These are phyloP conservation scores for Olyra latifolia DNA, from an alignment of 176 grass and related monocot species.

Conservation along the genomic window DNA sequence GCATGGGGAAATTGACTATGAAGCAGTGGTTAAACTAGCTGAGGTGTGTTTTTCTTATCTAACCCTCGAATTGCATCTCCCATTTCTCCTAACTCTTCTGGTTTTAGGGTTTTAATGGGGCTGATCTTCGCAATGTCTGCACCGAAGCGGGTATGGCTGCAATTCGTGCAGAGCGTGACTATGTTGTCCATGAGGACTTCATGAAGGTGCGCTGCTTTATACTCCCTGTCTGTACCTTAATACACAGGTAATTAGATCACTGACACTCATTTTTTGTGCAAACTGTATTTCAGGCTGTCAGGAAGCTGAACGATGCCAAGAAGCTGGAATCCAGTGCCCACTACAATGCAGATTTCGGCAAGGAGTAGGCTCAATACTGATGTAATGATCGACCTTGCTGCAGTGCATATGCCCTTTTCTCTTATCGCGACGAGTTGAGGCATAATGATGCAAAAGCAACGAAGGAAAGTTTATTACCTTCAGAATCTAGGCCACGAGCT, in stretches of 20 bases:
- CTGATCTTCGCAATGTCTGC: conserved; percentile 97
- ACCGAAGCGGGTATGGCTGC: conserved; percentile 99
- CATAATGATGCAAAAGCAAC: not conserved
- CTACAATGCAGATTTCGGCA: conserved; percentile 91
- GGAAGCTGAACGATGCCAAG: conserved; percentile 93
- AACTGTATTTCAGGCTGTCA: conserved; percentile 63
- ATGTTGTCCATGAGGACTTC: conserved; percentile 97
- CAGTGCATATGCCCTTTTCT: not conserved
- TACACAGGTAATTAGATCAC: not conserved
- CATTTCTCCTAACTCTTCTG: conserved; percentile 20
- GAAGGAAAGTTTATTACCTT: conserved; percentile 2
- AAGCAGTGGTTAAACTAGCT: conserved; percentile 95
- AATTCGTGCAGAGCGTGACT: conserved; percentile 94
- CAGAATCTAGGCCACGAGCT: conserved; percentile 7
- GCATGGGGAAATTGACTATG: conserved; percentile 98
- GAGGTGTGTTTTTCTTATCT: conserved; percentile 55
- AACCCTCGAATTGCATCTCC: not conserved
- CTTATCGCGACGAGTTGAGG: conserved; percentile 13
- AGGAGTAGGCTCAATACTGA: conserved; percentile 46
- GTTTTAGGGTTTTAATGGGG: conserved; percentile 87
- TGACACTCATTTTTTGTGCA: not conserved
- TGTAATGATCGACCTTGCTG: not conserved
- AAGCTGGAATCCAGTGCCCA: conserved; percentile 90
- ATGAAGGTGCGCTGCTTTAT: conserved; percentile 71
- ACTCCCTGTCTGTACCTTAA: not conserved